A percentile compares a stretch with the other conserved stretches of the same genome.
Evolutionary conservation across 2,329 filamentous ascomycete genomes (phyloP).

Genomic region (Hypoxylon sp.): DNA sequence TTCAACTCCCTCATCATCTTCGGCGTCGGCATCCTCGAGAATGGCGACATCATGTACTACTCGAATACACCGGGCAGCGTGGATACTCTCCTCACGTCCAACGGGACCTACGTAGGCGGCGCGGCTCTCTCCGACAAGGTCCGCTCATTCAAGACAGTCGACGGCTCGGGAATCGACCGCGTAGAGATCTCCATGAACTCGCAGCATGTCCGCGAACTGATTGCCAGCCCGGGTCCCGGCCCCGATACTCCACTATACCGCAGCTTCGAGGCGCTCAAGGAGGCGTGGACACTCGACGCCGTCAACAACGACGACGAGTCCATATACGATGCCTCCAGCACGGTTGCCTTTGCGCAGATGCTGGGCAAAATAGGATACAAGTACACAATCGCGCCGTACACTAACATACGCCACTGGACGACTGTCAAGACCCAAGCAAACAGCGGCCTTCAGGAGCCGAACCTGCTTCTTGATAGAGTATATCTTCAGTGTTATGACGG

Average conservation of each 20-base stretch:
- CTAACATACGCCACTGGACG: slow-evolving; percentile 55
- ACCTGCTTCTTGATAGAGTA: slow-evolving; percentile 54
- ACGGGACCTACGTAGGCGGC: slow-evolving; percentile 61
- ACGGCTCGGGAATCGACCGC: slow-evolving; percentile 51
- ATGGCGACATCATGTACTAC: slow-evolving; percentile 60
- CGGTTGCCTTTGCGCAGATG: slow-evolving; percentile 57
- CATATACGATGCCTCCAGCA: slow-evolving; percentile 57
- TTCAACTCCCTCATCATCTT: slow-evolving; percentile 60
- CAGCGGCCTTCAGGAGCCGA: slow-evolving; percentile 38
- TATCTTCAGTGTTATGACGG: slow-evolving; percentile 61
- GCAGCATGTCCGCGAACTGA: slow-evolving; percentile 55
- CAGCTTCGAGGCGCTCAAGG: slow-evolving; percentile 56
- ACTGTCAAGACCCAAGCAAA: slow-evolving; percentile 50
- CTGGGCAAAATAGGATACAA: slow-evolving; percentile 56
- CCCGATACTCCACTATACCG: slow-evolving; percentile 52
- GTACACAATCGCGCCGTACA: slow-evolving; percentile 59
- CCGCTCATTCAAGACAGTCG: slow-evolving; percentile 54
- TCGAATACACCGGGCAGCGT: slow-evolving; percentile 55
- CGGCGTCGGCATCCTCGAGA: slow-evolving; percentile 56
- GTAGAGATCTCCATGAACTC: slow-evolving; percentile 60
- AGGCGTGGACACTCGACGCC: slow-evolving; percentile 58
- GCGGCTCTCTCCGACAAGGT: slow-evolving; percentile 62
- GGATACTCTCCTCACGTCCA: slow-evolving; percentile 53
- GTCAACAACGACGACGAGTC: slow-evolving; percentile 61
- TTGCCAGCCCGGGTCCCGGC: slow-evolving; percentile 52